Conservation (phyloP, 768 basidiomycete genomes). For the Hortiboletus flavorubellus region DNA sequence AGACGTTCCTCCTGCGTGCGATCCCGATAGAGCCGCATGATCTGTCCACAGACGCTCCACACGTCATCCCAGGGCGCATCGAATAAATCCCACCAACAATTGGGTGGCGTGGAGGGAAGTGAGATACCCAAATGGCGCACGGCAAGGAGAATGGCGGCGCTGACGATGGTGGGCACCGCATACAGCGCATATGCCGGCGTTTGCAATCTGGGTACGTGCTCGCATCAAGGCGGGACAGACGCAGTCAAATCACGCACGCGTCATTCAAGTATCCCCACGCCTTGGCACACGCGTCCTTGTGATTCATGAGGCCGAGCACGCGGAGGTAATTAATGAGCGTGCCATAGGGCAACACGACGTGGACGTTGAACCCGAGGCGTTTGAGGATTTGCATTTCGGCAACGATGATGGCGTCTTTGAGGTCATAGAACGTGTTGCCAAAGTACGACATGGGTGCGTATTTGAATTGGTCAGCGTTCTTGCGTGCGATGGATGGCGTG, state of each 20-base stretch:
- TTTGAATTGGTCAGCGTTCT: conserved; percentile 42
- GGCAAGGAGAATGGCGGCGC: conserved; percentile 83
- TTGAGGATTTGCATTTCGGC: conserved; percentile 98
- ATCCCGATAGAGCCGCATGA: conserved; percentile 76
- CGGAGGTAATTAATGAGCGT: conserved; percentile 93
- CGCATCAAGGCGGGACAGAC: not conserved
- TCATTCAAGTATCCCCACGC: conserved; percentile 98
- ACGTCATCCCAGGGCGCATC: conserved; percentile 90
- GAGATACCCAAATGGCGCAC: conserved; percentile 68
- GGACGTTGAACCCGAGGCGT: conserved; percentile 91
- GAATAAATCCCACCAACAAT: conserved; percentile 93
- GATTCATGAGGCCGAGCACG: conserved; percentile 79
- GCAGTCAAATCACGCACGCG: conserved; percentile 59
- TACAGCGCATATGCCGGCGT: conserved; percentile 91
- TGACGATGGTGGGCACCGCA: conserved; percentile 85
- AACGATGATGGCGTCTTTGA: conserved; percentile 91
- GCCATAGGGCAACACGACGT: conserved; percentile 89
- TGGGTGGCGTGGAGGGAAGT: conserved; percentile 65
- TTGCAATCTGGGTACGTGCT: conserved; percentile 61
- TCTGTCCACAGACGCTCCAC: conserved; percentile 77
- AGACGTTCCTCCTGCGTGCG: conserved; percentile 44
- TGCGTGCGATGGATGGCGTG: conserved; percentile 13
- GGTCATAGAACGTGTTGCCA: conserved; percentile 84
- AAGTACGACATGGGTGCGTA: conserved; percentile 90
- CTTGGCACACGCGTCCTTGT: conserved; percentile 62